Conservation (phyloP, 1,139 yeast species). For the Scheffersomyces illinoinensis region DNA sequence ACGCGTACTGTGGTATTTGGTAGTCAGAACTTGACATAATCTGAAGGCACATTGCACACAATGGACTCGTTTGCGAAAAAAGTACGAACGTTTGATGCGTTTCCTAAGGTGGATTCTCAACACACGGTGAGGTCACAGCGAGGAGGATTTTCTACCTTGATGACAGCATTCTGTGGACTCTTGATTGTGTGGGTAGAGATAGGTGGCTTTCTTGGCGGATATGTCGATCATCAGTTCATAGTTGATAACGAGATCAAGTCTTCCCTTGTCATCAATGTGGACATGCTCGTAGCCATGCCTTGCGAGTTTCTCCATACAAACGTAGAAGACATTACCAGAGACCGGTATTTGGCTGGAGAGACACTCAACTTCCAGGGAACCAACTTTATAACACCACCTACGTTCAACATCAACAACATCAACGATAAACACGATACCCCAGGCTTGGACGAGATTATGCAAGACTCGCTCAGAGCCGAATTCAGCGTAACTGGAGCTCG, state of each 20-base stretch:
- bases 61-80: slow-evolving; percentile 40
- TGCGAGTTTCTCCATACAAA: slow-evolving; percentile 76
- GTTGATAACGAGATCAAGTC: slow-evolving; percentile 68
- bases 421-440: slow-evolving; percentile 58
- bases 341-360: slow-evolving; percentile 76
- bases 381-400: slow-evolving; percentile 53
- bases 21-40: background rate
- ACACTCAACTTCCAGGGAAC: slow-evolving; percentile 67
- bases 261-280: slow-evolving; percentile 71
- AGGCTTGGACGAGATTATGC: slow-evolving; percentile 64
- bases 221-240: slow-evolving; percentile 71
- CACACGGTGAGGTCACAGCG: slow-evolving; percentile 73
- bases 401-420: slow-evolving; percentile 43
- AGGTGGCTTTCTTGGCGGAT: slow-evolving; percentile 85
- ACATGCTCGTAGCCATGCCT: slow-evolving; percentile 80
- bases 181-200: slow-evolving; percentile 83
- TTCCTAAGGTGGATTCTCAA: slow-evolving; percentile 77
- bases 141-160: slow-evolving; percentile 75
- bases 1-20: background rate
- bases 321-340: slow-evolving; percentile 76
- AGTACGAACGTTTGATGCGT: slow-evolving; percentile 80
- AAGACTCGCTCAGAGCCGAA: slow-evolving; percentile 65
- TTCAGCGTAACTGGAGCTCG: slow-evolving; percentile 47
- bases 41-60: background rate
- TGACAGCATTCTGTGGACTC: slow-evolving; percentile 60